A percentile compares a stretch with the other conserved stretches of the same genome.
Evolutionary conservation across 305 asterid genomes (phyloP).

Genomic region (Ilex paraguariensis): DNA sequence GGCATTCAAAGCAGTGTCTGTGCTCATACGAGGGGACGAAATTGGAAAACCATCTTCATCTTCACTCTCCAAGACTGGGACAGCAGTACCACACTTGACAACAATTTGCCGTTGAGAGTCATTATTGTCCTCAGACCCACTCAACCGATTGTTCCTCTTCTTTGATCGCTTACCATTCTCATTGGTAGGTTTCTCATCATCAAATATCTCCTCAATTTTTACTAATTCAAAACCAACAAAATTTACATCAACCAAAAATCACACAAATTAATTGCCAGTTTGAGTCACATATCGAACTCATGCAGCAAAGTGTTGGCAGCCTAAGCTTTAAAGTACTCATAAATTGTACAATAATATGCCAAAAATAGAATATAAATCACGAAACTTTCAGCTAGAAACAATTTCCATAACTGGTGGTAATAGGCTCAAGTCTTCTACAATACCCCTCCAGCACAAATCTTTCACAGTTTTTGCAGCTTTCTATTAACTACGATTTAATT

Average conservation of each 20-base stretch:
- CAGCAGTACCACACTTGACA: constrained; percentile 30
- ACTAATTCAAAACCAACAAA: constrained; percentile 31
- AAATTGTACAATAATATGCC: too few species aligned
- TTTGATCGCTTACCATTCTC: constrained; percentile 41
- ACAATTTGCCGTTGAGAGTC: constrained; percentile 42
- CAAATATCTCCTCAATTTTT: constrained; percentile 82
- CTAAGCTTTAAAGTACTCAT: too few species aligned
- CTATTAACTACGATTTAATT: not conserved
- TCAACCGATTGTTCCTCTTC: constrained; percentile 47
- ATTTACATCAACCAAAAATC: constrained; percentile 3
- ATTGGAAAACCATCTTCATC: constrained; percentile 92
- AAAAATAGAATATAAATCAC: not conserved
- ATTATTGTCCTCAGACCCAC: constrained; percentile 23
- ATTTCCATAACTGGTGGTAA: not conserved
- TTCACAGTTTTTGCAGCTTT: not conserved
- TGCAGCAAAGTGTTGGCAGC: not conserved
- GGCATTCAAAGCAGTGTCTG: constrained; percentile 23
- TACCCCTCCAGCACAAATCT: not conserved
- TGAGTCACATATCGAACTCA: not conserved
- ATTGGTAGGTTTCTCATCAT: constrained; percentile 47
- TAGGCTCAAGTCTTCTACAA: not conserved
- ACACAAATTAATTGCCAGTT: not conserved
- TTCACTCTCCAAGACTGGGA: constrained; percentile 63
- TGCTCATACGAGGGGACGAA: constrained; percentile 26
- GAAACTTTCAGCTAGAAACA: not conserved